Conservation (phyloP, 345 rosid genomes). For the Rhizophora mangle region DNA sequence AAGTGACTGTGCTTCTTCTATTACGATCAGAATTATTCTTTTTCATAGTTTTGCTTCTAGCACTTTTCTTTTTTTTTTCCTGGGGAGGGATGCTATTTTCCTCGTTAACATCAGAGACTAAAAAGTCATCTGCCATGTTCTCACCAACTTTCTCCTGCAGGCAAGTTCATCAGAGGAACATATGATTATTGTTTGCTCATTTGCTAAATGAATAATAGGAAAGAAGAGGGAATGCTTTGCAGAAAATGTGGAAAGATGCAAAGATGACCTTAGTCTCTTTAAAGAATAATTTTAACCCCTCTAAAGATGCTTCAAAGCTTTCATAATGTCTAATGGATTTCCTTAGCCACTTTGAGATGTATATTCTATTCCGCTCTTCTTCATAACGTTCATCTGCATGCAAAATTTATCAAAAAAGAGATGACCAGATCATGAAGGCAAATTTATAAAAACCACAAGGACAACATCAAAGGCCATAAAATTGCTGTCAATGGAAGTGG, state of each 20-base stretch:
- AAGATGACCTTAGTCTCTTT: constrained; percentile 64
- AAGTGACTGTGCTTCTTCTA: constrained; percentile 25
- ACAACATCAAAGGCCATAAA: not conserved
- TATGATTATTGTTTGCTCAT: constrained; percentile 4
- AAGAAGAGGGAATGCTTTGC: not conserved
- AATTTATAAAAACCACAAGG: not conserved
- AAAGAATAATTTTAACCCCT: constrained; percentile 68
- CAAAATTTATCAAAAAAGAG: constrained; percentile 2
- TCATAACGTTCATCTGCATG: constrained; percentile 75
- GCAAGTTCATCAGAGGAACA: constrained; percentile 28
- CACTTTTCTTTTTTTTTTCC: constrained; percentile 25
- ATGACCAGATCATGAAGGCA: not conserved
- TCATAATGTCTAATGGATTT: constrained; percentile 62
- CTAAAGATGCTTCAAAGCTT: constrained; percentile 54
- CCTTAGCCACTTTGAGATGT: constrained; percentile 94
- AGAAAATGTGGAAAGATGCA: constrained; percentile 4
- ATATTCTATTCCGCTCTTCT: constrained; percentile 61
- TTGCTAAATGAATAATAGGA: not conserved
- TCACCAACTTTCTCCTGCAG: constrained; percentile 49
- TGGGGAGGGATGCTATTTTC: constrained; percentile 25
- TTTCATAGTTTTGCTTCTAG: constrained; percentile 35
- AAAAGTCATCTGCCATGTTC: constrained; percentile 29
- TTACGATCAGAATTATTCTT: constrained; percentile 30
- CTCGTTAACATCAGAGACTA: constrained; percentile 22
- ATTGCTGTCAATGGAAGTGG: too few species aligned